phyloP scores from a whole-genome alignment of 2,329 filamentous ascomycete genomes.

The Eutypa lata region DNA sequence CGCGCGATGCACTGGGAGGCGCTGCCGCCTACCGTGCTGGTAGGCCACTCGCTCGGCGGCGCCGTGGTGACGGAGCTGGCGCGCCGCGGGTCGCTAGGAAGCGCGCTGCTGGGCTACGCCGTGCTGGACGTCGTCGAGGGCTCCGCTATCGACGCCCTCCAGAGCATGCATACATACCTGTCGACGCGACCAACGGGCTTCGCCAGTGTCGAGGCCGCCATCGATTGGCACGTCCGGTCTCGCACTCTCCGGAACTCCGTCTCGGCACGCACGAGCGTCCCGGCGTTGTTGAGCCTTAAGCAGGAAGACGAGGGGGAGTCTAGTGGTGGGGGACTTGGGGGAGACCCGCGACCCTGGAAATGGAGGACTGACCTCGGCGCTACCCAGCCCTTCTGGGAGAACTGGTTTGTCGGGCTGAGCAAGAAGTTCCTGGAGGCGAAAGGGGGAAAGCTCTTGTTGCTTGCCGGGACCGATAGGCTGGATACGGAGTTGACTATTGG shows the following conservation, averaged over 20 bases:
- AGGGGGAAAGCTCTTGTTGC: constrained; percentile 45
- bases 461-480: constrained; percentile 30
- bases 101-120: constrained; percentile 74
- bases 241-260: constrained; percentile 79
- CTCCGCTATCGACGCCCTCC: constrained; percentile 88
- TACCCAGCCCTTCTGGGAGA: constrained; percentile 90
- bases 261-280: constrained; percentile 86
- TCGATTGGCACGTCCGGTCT: constrained; percentile 91
- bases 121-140: constrained; percentile 96
- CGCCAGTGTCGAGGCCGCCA: constrained; percentile 70
- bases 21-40: constrained; percentile 73
- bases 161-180: constrained; percentile 91
- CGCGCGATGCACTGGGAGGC: constrained; percentile 67
- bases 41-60: constrained; percentile 91
- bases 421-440: constrained; percentile 79
- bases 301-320: neutral
- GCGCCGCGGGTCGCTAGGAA: constrained; percentile 61
- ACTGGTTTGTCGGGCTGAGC: constrained; percentile 87
- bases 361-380: constrained; percentile 84
- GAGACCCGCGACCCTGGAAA: constrained; percentile 59
- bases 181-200: constrained; percentile 78
- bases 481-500: constrained; percentile 34
- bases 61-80: constrained; percentile 87
- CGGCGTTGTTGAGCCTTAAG: constrained; percentile 61
- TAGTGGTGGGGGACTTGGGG: no score